These are phyloP conservation scores for Flaveria bidentis DNA, from an alignment of 129 eudicot genomes.

Conservation along the genomic window DNA sequence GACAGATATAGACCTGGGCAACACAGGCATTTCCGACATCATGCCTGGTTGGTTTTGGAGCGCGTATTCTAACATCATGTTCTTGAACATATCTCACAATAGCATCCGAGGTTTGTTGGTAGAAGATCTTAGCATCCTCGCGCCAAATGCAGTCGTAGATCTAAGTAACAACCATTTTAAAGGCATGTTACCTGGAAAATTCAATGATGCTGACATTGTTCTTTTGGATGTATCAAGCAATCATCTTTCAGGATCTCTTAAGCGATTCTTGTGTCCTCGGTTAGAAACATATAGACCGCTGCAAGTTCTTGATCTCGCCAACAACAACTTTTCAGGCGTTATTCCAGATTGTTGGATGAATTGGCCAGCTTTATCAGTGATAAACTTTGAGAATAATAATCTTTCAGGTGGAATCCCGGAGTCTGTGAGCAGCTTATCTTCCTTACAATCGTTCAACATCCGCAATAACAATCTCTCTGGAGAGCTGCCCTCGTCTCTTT, in stretches of 20 bases:
- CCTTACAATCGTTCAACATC: slow-evolving; percentile 30
- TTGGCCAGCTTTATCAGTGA: slow-evolving; percentile 27
- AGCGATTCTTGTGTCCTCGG: slow-evolving; percentile 38
- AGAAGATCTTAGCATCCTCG: slow-evolving; percentile 22
- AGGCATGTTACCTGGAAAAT: slow-evolving; percentile 39
- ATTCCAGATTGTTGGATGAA: slow-evolving; percentile 45
- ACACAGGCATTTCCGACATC: slow-evolving; percentile 30
- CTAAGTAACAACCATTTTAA: slow-evolving; percentile 43
- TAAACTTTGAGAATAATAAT: slow-evolving; percentile 37
- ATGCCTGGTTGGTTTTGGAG: slow-evolving; percentile 44
- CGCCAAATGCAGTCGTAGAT: slow-evolving; percentile 7
- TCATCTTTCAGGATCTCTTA: slow-evolving; percentile 40
- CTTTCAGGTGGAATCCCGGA: slow-evolving; percentile 36
- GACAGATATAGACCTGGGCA: slow-evolving; percentile 25
- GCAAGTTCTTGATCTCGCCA: slow-evolving; percentile 37
- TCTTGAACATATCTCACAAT: slow-evolving; percentile 43
- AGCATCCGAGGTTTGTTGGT: slow-evolving; percentile 30
- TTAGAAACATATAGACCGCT: slow-evolving; percentile 16
- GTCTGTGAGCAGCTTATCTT: slow-evolving; percentile 26
- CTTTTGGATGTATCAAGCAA: slow-evolving; percentile 43
- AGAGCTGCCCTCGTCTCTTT: slow-evolving; percentile 25
- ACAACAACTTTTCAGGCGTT: slow-evolving; percentile 37
- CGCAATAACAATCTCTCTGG: slow-evolving; percentile 42
- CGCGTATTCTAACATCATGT: background rate
- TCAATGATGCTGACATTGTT: slow-evolving; percentile 15